phyloP scores from a whole-genome alignment of 2,329 filamentous ascomycete species.

The Colletotrichum zoysiae region DNA sequence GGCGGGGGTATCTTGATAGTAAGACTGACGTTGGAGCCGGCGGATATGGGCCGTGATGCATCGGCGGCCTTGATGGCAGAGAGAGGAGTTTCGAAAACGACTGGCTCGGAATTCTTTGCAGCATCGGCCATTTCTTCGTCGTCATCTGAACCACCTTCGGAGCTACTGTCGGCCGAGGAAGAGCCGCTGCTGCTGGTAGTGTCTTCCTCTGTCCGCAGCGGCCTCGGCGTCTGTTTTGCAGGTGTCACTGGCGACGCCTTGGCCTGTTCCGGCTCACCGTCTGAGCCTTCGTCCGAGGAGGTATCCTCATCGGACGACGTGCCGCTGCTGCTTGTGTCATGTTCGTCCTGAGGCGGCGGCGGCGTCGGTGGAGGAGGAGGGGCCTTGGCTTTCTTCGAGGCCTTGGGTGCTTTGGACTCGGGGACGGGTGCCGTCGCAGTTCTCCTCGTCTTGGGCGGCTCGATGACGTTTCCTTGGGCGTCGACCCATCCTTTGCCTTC shows the following conservation, averaged over 20 bases:
- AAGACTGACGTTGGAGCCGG: conserved; percentile 63
- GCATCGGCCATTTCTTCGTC: conserved; percentile 44
- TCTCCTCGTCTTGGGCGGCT: conserved; percentile 62
- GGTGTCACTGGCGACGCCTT: conserved; percentile 31
- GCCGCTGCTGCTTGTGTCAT: conserved; percentile 56
- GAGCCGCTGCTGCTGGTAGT: conserved; percentile 45
- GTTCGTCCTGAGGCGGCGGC: conserved; percentile 46
- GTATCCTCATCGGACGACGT: conserved; percentile 51
- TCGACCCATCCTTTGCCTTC: conserved; percentile 93
- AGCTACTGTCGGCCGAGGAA: conserved; percentile 44
- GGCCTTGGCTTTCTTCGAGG: conserved; percentile 44
- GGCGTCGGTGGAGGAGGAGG: conserved; percentile 13
- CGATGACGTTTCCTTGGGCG: conserved; percentile 80
- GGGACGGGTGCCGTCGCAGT: conserved; percentile 43
- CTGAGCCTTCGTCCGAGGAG: conserved; percentile 50
- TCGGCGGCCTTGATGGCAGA: conserved; percentile 48
- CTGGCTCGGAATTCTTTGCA: conserved; percentile 22
- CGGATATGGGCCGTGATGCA: conserved; percentile 60
- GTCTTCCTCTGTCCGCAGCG: conserved; percentile 44
- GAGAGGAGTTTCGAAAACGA: conserved; percentile 21
- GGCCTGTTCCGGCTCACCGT: conserved; percentile 44
- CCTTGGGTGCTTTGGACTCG: conserved; percentile 44
- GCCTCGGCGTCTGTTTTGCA: conserved; percentile 36
- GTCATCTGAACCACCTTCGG: conserved; percentile 45
- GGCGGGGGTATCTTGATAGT: conserved; percentile 68